phyloP scores from a whole-genome alignment of 2,329 filamentous ascomycete species.

The Sarocladium strictum region DNA sequence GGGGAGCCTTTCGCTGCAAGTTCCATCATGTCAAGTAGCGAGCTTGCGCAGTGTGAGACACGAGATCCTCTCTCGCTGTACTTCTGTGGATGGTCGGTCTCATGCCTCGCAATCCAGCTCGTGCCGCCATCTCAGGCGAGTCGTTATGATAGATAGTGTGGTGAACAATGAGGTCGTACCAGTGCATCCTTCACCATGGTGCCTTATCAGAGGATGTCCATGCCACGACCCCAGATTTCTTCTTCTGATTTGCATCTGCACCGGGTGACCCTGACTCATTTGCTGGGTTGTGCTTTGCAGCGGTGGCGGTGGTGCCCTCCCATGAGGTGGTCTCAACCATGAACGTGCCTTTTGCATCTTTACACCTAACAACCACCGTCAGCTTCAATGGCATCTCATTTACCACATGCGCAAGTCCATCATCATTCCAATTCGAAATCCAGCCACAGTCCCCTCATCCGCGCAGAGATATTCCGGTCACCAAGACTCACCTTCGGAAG shows the following conservation, averaged over 20 bases:
- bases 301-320: conserved; percentile 34
- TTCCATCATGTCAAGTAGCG: no score
- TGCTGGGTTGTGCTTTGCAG: background rate
- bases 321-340: conserved; percentile 59
- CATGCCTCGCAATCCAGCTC: no score
- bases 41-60: no score
- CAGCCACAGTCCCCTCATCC: no score
- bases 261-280: background rate
- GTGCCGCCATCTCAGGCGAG: no score
- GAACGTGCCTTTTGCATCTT: conserved; percentile 54
- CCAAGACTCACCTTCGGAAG: conserved; percentile 50
- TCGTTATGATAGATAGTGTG: no score
- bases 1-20: background rate
- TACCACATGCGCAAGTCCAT: no score
- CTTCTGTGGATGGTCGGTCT: no score
- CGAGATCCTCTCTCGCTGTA: no score
- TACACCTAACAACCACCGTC: conserved; percentile 3
- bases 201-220: conserved; percentile 1
- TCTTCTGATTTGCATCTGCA: background rate
- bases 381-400: no score
- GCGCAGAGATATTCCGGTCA: no score
- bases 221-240: background rate
- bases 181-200: background rate
- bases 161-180: background rate
- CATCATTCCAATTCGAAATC: background rate